Base-by-base conservation (phyloP, 176 grass and related monocot species). In the Cenchrus americanus region DNA sequence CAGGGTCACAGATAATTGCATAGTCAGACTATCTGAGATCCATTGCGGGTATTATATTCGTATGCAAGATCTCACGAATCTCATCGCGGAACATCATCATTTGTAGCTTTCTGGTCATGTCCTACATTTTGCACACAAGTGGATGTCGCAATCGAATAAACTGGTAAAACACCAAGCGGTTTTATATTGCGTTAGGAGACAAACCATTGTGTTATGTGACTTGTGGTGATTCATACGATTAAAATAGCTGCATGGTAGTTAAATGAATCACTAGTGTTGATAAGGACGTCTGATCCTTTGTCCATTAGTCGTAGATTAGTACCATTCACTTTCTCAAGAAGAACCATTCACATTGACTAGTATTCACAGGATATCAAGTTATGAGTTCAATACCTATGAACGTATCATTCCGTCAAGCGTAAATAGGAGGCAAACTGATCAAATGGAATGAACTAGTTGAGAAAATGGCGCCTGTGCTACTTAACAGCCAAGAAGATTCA, bases 31-130 rank as follows among this genome's bases (percentile, higher is more conserved):
- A 71, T 66, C 55, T 82, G 19, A 42, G n/a, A 71, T 71, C 21
- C 24, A 55, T 47, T 23, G 46, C 12, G 17, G 5, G 22, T 88
- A 83, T 37, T 78, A 77, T 83, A 83, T 79, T 74, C 30, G 13
- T 23, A 27, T 12, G 24, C 14, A 34, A 86, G 79, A 90, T 90
- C 88, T 83, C 71, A 10, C 6, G 67, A 74, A 90, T 86, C 84
- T 90, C 73, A 60, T 82, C 84, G 50, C 19, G 41, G 42, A 43
- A 12, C 79, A 44, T 57, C 71, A 73, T 78, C 61, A 53, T 24
- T 21, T 72, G 66, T 68, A 83, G 49, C 59, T 90, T 74, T 86
- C 73, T 62, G 59, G 58, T 83, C 58, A 67, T 6, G 11, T 11
- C 19, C 40, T 66, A 65, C 7, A 30, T 22, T 66, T 72, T 64